These are phyloP conservation scores for Amniculicola lignicola DNA, from an alignment of 495 filamentous ascomycete species.

Conservation along the genomic window DNA sequence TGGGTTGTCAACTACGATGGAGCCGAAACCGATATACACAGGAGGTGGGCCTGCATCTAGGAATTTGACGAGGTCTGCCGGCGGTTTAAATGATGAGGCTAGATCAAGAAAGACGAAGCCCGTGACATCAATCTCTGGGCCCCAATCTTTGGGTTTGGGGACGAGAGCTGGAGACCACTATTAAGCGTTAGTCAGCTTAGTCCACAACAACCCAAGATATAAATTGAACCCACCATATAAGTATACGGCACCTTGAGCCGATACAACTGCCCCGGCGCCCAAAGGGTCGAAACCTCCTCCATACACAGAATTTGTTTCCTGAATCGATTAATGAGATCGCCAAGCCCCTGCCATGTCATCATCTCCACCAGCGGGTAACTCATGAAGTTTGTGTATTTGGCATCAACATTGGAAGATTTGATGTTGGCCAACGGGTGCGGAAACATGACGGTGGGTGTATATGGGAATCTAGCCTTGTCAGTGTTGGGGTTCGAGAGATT, in stretches of 20 bases:
- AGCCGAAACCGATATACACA: constrained; percentile 44
- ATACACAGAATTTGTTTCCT: constrained; percentile 37
- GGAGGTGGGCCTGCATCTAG: constrained; percentile 40
- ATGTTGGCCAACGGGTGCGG: constrained; percentile 46
- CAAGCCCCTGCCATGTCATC: constrained; percentile 47
- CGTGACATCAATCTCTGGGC: constrained; percentile 41
- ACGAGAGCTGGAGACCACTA: constrained; percentile 42
- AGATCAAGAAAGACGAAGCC: constrained; percentile 45
- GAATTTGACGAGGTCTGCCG: constrained; percentile 38
- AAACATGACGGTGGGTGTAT: constrained; percentile 39
- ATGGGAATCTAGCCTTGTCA: constrained; percentile 37
- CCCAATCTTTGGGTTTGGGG: constrained; percentile 44
- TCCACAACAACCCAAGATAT: background rate
- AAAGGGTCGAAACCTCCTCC: constrained; percentile 38
- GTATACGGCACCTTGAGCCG: constrained; percentile 43
- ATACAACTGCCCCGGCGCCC: constrained; percentile 44
- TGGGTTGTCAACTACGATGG: constrained; percentile 44
- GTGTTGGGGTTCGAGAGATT: background rate
- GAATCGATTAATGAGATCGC: constrained; percentile 41
- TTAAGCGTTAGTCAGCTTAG: background rate
- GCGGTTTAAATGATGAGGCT: constrained; percentile 39
- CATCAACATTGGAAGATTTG: constrained; percentile 43
- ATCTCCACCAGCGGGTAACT: constrained; percentile 61
- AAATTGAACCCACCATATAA: constrained; percentile 30
- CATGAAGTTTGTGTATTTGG: constrained; percentile 65